Percentiles rank a stretch among this genome's conserved stretches.
phyloP scores from a whole-genome alignment of 2,329 filamentous ascomycete genomes.

The Diaporthe sp. region DNA sequence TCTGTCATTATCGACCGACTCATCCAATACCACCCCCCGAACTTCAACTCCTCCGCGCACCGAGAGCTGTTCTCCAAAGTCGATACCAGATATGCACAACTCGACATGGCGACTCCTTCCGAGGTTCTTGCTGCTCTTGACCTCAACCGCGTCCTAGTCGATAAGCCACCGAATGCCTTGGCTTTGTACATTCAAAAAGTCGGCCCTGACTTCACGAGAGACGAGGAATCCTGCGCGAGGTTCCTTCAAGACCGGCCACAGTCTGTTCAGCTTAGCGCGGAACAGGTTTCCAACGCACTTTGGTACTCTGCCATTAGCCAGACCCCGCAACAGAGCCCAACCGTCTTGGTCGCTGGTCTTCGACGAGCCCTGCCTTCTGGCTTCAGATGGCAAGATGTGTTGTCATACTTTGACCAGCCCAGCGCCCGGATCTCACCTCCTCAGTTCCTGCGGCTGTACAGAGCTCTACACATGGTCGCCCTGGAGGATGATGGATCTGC shows the following conservation, averaged over 20 bases:
- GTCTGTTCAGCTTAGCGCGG: slow-evolving; percentile 77
- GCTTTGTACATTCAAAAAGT: slow-evolving; percentile 78
- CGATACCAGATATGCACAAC: slow-evolving; percentile 75
- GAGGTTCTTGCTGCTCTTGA: slow-evolving; percentile 79
- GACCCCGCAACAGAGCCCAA: slow-evolving; percentile 65
- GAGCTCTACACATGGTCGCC: slow-evolving; percentile 81
- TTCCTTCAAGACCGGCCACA: slow-evolving; percentile 66
- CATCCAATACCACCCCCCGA: slow-evolving; percentile 86
- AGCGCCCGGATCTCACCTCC: slow-evolving; percentile 79
- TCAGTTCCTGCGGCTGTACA: slow-evolving; percentile 87
- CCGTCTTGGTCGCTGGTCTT: slow-evolving; percentile 72
- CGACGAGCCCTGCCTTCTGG: slow-evolving; percentile 71
- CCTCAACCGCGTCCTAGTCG: slow-evolving; percentile 74
- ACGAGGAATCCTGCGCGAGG: slow-evolving; percentile 74
- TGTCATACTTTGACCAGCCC: slow-evolving; percentile 84
- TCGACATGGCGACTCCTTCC: slow-evolving; percentile 75
- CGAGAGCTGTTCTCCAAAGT: slow-evolving; percentile 77
- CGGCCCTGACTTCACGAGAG: slow-evolving; percentile 81
- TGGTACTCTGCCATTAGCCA: slow-evolving; percentile 74
- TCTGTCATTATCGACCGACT: slow-evolving; percentile 87
- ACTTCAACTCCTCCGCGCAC: slow-evolving; percentile 82
- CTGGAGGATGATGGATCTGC: slow-evolving; percentile 63
- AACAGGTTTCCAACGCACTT: slow-evolving; percentile 85
- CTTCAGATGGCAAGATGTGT: slow-evolving; percentile 79
- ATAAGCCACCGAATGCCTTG: slow-evolving; percentile 68